Evolutionary conservation across 2,329 filamentous ascomycete species (phyloP).

Genomic region (Didymella exigua): DNA sequence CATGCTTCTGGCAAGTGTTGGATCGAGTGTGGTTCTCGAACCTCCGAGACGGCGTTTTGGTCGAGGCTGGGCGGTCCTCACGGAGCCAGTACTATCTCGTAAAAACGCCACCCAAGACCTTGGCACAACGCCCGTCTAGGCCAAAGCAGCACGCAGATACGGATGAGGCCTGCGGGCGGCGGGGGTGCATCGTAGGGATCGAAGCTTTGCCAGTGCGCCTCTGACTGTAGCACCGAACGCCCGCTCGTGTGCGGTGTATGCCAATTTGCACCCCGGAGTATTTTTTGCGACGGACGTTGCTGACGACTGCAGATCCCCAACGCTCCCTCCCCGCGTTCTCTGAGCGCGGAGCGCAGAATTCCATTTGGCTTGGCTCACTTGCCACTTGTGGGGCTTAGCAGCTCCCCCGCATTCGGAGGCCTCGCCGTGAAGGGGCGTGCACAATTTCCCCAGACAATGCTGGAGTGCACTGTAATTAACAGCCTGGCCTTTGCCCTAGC

Average conservation of each 20-base stretch:
- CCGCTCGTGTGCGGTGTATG: slow-evolving; percentile 7
- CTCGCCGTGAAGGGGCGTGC: slow-evolving; percentile 10
- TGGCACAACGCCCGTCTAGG: slow-evolving; percentile 32
- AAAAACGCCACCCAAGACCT: slow-evolving; percentile 47
- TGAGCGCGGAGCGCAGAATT: slow-evolving; percentile 13
- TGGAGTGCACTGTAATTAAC: slow-evolving; percentile 5
- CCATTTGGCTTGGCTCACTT: slow-evolving; percentile 13
- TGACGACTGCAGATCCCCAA: slow-evolving; percentile 11
- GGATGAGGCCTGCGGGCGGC: slow-evolving; percentile 29
- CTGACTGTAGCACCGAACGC: slow-evolving; percentile 5
- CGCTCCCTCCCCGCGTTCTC: slow-evolving; percentile 10
- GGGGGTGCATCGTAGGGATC: slow-evolving; percentile 22
- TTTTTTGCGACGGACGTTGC: background rate
- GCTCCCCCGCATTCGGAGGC: slow-evolving; percentile 11
- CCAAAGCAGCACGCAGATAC: slow-evolving; percentile 18
- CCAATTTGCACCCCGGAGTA: slow-evolving; percentile 2
- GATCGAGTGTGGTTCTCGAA: slow-evolving; percentile 37
- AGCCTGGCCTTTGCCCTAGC: slow-evolving; percentile 3
- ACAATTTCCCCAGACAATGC: slow-evolving; percentile 11
- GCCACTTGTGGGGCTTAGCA: slow-evolving; percentile 5
- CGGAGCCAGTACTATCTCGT: slow-evolving; percentile 29
- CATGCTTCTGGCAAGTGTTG: slow-evolving; percentile 38
- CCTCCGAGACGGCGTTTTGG: slow-evolving; percentile 32
- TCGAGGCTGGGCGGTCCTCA: slow-evolving; percentile 33
- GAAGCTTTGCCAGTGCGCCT: slow-evolving; percentile 36